These are phyloP conservation scores for Mariannaea elegans DNA, from an alignment of 2,329 filamentous ascomycete species.

Conservation along the genomic window DNA sequence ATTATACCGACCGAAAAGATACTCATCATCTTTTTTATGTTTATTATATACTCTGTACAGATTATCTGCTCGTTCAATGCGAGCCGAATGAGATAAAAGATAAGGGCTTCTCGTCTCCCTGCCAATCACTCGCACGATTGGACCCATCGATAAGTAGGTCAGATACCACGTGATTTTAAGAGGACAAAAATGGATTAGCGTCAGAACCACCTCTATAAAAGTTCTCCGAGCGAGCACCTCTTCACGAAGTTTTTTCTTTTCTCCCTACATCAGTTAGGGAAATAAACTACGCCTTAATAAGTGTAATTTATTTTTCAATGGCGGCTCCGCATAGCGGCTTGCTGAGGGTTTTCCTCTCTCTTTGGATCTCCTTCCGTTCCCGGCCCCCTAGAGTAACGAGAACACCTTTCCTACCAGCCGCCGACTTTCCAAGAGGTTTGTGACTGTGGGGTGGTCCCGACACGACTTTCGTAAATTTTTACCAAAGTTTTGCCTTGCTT, in stretches of 20 bases:
- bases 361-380: conserved; percentile 65
- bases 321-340: conserved; percentile 64
- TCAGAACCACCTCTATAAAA: neutral
- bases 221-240: neutral
- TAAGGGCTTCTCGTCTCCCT: too few relatives aligned
- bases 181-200: neutral
- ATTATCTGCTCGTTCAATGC: too few relatives aligned
- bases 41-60: too few relatives aligned
- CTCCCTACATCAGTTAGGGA: conserved; percentile 56
- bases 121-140: too few relatives aligned
- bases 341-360: conserved; percentile 60
- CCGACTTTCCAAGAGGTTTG: conserved; percentile 50
- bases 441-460: conserved; percentile 63
- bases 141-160: too few relatives aligned
- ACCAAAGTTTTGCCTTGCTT: neutral
- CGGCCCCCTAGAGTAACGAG: conserved; percentile 60
- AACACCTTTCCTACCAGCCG: conserved; percentile 59
- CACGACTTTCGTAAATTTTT: conserved; percentile 40
- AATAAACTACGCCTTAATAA: conserved; percentile 59
- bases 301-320: conserved; percentile 57
- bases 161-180: neutral
- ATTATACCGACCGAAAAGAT: too few relatives aligned
- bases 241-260: conserved; percentile 37
- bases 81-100: too few relatives aligned
- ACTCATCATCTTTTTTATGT: too few relatives aligned